These are phyloP conservation scores for Diutina ranongensis DNA, from an alignment of 1,139 yeast species.

Conservation along the genomic window DNA sequence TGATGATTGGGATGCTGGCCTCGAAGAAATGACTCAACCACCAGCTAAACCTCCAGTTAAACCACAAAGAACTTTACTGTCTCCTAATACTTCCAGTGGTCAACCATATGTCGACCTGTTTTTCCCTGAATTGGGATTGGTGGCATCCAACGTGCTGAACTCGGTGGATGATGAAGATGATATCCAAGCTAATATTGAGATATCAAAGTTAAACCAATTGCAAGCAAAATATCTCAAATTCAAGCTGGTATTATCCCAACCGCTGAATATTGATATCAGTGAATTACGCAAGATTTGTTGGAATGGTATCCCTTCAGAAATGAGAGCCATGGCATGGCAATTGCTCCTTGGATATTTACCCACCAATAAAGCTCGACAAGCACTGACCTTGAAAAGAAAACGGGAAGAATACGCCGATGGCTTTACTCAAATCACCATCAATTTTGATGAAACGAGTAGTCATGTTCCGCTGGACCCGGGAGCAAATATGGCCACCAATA, in stretches of 20 bases:
- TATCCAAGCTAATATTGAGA: slow-evolving; percentile 27
- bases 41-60: background rate
- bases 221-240: slow-evolving; percentile 58
- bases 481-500: slow-evolving; percentile 18
- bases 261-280: slow-evolving; percentile 33
- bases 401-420: slow-evolving; percentile 83
- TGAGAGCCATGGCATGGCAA: slow-evolving; percentile 86
- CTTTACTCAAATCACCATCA: slow-evolving; percentile 25
- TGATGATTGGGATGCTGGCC: slow-evolving; percentile 88
- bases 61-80: background rate
- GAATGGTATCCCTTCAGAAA: slow-evolving; percentile 84
- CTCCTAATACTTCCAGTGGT: background rate
- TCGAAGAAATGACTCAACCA: slow-evolving; percentile 33
- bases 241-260: slow-evolving; percentile 45
- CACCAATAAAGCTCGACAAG: slow-evolving; percentile 67
- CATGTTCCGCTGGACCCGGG: slow-evolving; percentile 7
- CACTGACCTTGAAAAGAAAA: slow-evolving; percentile 58
- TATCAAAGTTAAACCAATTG: slow-evolving; percentile 46
- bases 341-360: slow-evolving; percentile 82
- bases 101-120: slow-evolving; percentile 4
- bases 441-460: slow-evolving; percentile 28
- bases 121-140: slow-evolving; percentile 2
- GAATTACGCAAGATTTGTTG: slow-evolving; percentile 75
- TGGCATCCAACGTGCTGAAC: background rate
- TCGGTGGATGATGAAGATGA: slow-evolving; percentile 16